Percentiles rank a stretch among this genome's conserved stretches.
These are phyloP conservation scores for Vicia sativa DNA, from an alignment of 306 rosid genomes.

Conservation along the genomic window DNA sequence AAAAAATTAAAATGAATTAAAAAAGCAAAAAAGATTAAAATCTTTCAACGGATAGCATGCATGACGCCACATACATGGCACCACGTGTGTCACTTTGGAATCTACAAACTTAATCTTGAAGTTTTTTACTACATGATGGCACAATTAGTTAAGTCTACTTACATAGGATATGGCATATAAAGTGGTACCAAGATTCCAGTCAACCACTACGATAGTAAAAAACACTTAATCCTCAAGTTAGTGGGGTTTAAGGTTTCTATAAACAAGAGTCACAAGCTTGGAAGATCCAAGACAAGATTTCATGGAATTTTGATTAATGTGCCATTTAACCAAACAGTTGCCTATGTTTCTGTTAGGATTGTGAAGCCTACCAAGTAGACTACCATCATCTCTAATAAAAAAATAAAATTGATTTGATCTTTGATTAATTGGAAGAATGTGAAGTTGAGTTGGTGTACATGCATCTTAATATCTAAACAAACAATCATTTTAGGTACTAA, in stretches of 20 bases:
- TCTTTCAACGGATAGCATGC: too few species aligned
- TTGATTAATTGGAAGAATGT: slow-evolving; percentile 28
- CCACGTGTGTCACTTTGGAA: slow-evolving; percentile 32
- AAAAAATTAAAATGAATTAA: too few species aligned
- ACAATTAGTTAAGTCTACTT: slow-evolving; percentile 2
- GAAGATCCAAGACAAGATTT: slow-evolving; percentile 3
- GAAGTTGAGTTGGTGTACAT: slow-evolving; percentile 12
- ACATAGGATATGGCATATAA: not conserved
- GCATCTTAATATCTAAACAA: slow-evolving; percentile 17
- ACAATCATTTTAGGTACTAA: not conserved
- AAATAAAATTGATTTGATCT: slow-evolving; percentile 3
- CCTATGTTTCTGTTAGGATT: not conserved
- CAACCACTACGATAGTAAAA: slow-evolving; percentile 18
- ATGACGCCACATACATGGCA: too few species aligned
- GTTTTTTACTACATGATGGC: slow-evolving; percentile 4
- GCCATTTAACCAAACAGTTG: slow-evolving; percentile 33
- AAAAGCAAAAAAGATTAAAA: too few species aligned
- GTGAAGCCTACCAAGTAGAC: not conserved
- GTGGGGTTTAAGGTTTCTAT: slow-evolving; percentile 17
- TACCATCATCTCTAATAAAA: slow-evolving; percentile 15
- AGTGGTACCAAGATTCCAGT: slow-evolving; percentile 26
- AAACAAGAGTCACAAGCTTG: slow-evolving; percentile 14
- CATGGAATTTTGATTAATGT: slow-evolving; percentile 28
- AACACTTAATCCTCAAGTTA: slow-evolving; percentile 23
- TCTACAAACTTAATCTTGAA: slow-evolving; percentile 17